Conservation (phyloP, 805 yeast species). For the Lachancea sp. region DNA sequence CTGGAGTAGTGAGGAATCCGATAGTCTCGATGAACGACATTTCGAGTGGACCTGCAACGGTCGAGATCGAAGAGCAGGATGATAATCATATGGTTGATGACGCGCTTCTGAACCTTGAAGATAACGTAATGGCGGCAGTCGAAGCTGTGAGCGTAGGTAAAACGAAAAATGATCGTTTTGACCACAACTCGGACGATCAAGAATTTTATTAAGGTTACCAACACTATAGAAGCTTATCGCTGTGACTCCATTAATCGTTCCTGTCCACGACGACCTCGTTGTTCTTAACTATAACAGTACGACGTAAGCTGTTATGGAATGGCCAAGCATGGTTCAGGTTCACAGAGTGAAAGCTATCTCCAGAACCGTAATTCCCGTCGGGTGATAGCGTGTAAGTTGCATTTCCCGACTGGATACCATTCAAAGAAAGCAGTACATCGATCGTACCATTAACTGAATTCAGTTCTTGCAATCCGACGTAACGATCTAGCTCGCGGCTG, state of each 20-base stretch:
- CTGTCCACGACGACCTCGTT: constrained; percentile 12
- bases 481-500: constrained; percentile 18
- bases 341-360: constrained; percentile 30
- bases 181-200: constrained; percentile 2
- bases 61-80: constrained; percentile 9
- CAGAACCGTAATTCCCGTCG: constrained; percentile 44
- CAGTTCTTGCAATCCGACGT: constrained; percentile 19
- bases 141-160: constrained; percentile 21
- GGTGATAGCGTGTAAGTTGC: constrained; percentile 39
- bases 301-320: constrained; percentile 7
- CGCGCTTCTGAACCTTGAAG: constrained; percentile 24
- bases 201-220: not conserved
- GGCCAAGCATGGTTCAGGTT: constrained; percentile 21
- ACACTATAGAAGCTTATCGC: not conserved
- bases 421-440: constrained; percentile 15
- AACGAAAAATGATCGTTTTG: not conserved
- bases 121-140: constrained; percentile 27
- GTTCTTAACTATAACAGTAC: constrained; percentile 14
- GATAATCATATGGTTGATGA: constrained; percentile 18
- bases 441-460: constrained; percentile 7
- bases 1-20: not conserved
- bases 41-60: constrained; percentile 10
- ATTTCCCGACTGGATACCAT: constrained; percentile 39
- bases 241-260: not conserved
- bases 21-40: not conserved